Evolutionary conservation across 2,329 filamentous ascomycete species (phyloP), one percentile per base, ranked within the genome.

Genomic region (Aspergillus persii): DNA sequence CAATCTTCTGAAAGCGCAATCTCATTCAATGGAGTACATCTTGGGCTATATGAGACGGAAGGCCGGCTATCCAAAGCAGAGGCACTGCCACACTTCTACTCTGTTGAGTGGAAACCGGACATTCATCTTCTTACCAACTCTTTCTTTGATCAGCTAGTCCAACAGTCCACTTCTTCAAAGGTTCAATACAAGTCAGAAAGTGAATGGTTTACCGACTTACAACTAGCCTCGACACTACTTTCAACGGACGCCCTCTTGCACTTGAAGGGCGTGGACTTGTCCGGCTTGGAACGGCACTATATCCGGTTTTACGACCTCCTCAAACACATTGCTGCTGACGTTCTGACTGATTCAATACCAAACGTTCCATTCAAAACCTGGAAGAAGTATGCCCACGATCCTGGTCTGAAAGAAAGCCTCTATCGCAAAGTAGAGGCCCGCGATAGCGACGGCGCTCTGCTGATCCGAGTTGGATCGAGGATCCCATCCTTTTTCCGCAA

Each of bases 241-340:
- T 64, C 73, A 7, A 67, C 59, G 1, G 71, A 74, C 58, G 71
- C 71, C 4, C 59, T 74, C 29, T 30, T 55, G 11, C 58, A 63
- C 5, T 54, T 73, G 5, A 33, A 60, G 9, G 59, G 52, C 4
- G 12, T 64, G 3, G 57, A 71, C 23, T 8, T 60, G 4, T 46
- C 46, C 29, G 50, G 39, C 1, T 60, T 71, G n/a, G 66, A 71
- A 31, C 54, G 58, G 0, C 71, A 74, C 53, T 61, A 69, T 26
- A 66, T 39, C 31, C 68, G 64, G 50, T 75, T 70, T 51, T 66
- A 71, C 30, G 62, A 72, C 6, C 74, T 71, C 68, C 62, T 75
- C 61, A 52, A 66, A 23, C 59, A 68, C 23, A 51, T 63, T n/a
- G 61, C 57, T n/a, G 49, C 54, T 1, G 53, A 65, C 15, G 51